Percentiles rank a stretch among this genome's conserved stretches.
Conservation (phyloP, 192 early-diverging fungal species). For the Physocladia obscura region DNA sequence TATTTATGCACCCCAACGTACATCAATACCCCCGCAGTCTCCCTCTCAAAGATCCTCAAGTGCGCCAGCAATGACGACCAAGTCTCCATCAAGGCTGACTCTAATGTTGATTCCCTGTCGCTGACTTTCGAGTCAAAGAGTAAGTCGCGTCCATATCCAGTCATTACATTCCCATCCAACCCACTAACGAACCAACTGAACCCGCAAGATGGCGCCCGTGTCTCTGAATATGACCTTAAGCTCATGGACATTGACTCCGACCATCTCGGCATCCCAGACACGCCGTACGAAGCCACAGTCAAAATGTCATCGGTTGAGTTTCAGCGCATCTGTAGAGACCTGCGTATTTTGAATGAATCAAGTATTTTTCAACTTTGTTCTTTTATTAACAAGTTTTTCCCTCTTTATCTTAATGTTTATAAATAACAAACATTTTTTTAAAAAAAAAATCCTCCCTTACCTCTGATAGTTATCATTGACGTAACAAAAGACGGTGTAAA, state of each 20-base stretch:
- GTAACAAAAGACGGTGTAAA: constrained; percentile 91
- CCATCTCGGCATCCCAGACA: constrained; percentile 93
- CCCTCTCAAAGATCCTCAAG: constrained; percentile 90
- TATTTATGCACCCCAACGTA: too few relatives aligned
- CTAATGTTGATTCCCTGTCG: constrained; percentile 77
- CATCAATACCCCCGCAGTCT: too few relatives aligned
- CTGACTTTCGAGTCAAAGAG: constrained; percentile 61
- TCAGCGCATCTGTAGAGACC: constrained; percentile 86
- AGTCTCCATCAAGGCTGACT: constrained; percentile 87
- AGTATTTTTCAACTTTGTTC: constrained; percentile 39
- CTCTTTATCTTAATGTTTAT: background rate
- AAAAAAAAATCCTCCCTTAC: background rate
- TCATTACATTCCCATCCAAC: background rate
- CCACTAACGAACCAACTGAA: too few relatives aligned
- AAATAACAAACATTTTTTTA: background rate
- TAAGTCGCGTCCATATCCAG: constrained; percentile 36
- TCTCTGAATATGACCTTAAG: constrained; percentile 93
- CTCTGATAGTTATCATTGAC: constrained; percentile 85
- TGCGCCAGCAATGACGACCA: constrained; percentile 84
- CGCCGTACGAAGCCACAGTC: constrained; percentile 86
- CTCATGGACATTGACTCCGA: constrained; percentile 98
- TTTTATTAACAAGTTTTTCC: background rate
- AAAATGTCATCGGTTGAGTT: constrained; percentile 89
- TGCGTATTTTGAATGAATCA: constrained; percentile 80
- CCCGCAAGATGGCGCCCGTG: constrained; percentile 39